Evolutionary conservation across 441 rosid species (phyloP), one percentile per base, ranked within the genome.

Genomic region (Erysimum pusillum): DNA sequence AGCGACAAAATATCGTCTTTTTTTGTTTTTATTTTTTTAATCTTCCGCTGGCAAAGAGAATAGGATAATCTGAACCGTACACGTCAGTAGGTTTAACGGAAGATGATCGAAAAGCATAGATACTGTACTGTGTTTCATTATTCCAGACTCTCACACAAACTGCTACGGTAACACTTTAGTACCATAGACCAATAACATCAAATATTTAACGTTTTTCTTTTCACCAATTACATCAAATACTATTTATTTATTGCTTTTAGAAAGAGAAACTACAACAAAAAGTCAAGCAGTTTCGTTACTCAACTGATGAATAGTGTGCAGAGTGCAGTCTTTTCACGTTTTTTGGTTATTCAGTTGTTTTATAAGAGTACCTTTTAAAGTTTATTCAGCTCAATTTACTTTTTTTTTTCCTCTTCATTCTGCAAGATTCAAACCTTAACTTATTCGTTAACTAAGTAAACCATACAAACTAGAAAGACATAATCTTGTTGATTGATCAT

Each of bases 21-120:
- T n/a, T n/a, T n/a, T n/a, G n/a, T n/a, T n/a, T n/a, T n/a, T n/a
- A n/a, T n/a, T n/a, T n/a, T n/a, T n/a, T 74, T 32, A 3, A 39
- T 28, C 9, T 63, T 6, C 22, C 10, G 22, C 59, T 45, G 60
- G 18, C 74, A 48, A 32, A 42, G 64, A 0, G n/a, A 14, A 52
- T 56, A 67, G 13, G 38, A 35, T 41, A 51, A 87, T 90, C 88
- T 67, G 12, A 18, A 42, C 85, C 88, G 89, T 87, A 81, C 96
- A 83, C 87, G 91, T 84, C 54, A 73, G 77, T 25, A 48, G 3
- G 41, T 22, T 48, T 32, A 64, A 66, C 51, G 49, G 59, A 44
- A 46, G 61, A 65, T 25, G 66, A 77, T 53, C 22, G 32, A 52
- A 49, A 42, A 60, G 32, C 22, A 35, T 51, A 28, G 34, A 28